A percentile compares a stretch with the other conserved stretches of the same genome.
Conservation (phyloP, 2,329 filamentous ascomycete genomes). For the Aspergillus sp. region DNA sequence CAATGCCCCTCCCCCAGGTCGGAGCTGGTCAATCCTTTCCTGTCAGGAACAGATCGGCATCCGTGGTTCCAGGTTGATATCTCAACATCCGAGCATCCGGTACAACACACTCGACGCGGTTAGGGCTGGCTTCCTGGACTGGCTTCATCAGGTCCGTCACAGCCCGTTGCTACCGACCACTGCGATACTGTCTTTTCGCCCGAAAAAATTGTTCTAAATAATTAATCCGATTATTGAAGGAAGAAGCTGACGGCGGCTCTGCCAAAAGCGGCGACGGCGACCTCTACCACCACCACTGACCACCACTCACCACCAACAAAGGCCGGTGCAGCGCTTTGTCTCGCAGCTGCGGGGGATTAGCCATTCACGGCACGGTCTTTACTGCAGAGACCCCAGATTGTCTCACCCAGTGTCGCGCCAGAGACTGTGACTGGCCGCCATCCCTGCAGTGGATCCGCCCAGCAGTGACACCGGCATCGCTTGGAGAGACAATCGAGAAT, state of each 20-base stretch:
- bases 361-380: neutral
- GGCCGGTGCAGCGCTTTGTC: neutral
- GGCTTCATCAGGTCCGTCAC: too few relatives aligned
- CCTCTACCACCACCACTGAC: too few relatives aligned
- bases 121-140: too few relatives aligned
- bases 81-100: too few relatives aligned
- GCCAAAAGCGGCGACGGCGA: neutral
- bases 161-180: too few relatives aligned
- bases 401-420: neutral
- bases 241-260: neutral
- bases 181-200: too few relatives aligned
- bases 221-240: too few relatives aligned
- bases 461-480: neutral
- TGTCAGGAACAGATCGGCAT: neutral
- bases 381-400: neutral
- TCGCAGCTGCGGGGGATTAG: neutral
- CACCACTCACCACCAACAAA: neutral
- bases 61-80: too few relatives aligned
- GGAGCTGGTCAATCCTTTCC: neutral
- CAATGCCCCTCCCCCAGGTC: neutral
- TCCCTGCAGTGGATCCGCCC: neutral
- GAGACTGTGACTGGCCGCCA: neutral
- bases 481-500: too few relatives aligned
- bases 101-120: too few relatives aligned
- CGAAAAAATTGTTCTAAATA: too few relatives aligned